Evolutionary conservation across 148 eudicot genomes (phyloP), one percentile per base, ranked within the genome.

Genomic region (Rhododendron mucronatum): DNA sequence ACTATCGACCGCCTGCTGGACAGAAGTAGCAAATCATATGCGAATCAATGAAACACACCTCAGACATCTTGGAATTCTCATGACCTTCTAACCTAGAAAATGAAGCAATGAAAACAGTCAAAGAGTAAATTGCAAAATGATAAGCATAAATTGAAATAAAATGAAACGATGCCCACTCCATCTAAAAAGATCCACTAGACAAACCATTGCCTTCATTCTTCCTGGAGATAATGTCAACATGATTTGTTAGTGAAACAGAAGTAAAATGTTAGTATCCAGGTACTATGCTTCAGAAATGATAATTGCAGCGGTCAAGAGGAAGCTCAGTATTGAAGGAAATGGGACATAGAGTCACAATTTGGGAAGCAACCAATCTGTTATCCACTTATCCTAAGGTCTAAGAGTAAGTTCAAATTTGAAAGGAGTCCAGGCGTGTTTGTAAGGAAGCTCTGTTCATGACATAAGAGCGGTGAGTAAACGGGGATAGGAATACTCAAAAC

Each of bases 41-140:
- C 50, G 9, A 30, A 76, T 86, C 77, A 65, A 65, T 20, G 73
- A 69, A 39, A 84, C 80, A 81, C 71, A 89, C 90, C 92, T 91
- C 89, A 88, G 88, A 79, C 13, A 77, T 73, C 44, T 83, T 87
- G 44, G 57, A n/a, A 80, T 65, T 83, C 44, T 81, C 87, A 51
- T 85, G 86, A 81, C 88, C 88, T 79, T 88, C 88, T 59, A 87
- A 76, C 85, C 92, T 91, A 85, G n/a, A 88, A 51, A 35, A 65
- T 6, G 67, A 26, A 61, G 47, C 14, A 78, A 12, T 20, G 35
- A 77, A 45, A 77, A 12, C 4, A 16, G 33, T 59, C 61, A 30
- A 16, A 61, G 23, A 57, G 21, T 23, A 82, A 53, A 47, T 83
- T 51, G 28, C 51, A 71, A 48, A 79, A 0, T 30, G 4, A 55